A percentile compares a stretch with the other conserved stretches of the same genome.
phyloP scores from a whole-genome alignment of 768 basidiomycete species.

The Tubosaeta sp. region DNA sequence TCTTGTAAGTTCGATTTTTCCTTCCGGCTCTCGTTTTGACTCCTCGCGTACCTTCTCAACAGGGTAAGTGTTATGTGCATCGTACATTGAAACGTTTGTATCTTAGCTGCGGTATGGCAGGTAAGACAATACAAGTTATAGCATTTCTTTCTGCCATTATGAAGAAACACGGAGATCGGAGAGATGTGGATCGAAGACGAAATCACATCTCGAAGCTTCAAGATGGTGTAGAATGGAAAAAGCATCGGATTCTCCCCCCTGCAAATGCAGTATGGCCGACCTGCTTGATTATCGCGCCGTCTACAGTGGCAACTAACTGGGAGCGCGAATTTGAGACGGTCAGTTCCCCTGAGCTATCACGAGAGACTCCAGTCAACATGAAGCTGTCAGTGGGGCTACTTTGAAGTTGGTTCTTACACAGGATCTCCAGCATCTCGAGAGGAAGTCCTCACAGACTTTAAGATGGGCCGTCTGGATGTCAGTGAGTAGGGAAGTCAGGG shows the following conservation, averaged over 20 bases:
- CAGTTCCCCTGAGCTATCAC: conserved; percentile 11
- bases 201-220: conserved; percentile 64
- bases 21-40: background rate
- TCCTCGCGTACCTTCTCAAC: background rate
- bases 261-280: conserved; percentile 81
- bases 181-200: conserved; percentile 64
- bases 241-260: conserved; percentile 50
- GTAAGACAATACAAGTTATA: conserved; percentile 97
- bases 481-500: conserved; percentile 42
- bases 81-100: background rate
- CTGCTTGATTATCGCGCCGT: conserved; percentile 82
- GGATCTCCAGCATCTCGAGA: conserved; percentile 50
- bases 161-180: conserved; percentile 65
- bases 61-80: conserved; percentile 22
- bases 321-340: conserved; percentile 82
- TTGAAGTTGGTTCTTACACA: conserved; percentile 76
- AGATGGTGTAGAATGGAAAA: conserved; percentile 52
- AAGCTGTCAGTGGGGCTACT: conserved; percentile 80
- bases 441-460: conserved; percentile 64
- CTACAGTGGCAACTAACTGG: conserved; percentile 85
- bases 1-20: conserved; percentile 39
- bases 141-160: conserved; percentile 89
- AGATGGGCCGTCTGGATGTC: conserved; percentile 78
- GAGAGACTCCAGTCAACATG: background rate
- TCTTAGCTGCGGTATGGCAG: conserved; percentile 21